phyloP scores from a whole-genome alignment of 2,329 filamentous ascomycete genomes.

The Arthrobotrys sphaeroides region DNA sequence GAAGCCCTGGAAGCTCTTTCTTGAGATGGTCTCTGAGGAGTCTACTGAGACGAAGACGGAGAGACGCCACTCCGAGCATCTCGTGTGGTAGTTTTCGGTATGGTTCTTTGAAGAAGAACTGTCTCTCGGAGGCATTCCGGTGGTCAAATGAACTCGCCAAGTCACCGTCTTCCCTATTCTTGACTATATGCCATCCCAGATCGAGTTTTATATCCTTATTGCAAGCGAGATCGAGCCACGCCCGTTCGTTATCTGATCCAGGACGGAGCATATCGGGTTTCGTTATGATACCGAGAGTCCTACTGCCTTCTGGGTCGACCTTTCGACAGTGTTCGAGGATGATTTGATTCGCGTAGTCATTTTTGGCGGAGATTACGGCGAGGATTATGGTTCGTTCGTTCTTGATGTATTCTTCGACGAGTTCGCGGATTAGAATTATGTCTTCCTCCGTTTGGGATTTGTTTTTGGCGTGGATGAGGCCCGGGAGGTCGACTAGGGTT shows the following conservation, averaged over 20 bases:
- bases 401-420: conserved; percentile 69
- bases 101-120: conserved; percentile 48
- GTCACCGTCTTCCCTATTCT: conserved; percentile 63
- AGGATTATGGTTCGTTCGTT: conserved; percentile 70
- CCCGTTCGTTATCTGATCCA: conserved; percentile 62
- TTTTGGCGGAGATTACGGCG: conserved; percentile 66
- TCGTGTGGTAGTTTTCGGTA: conserved; percentile 24
- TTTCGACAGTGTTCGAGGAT: conserved; percentile 65
- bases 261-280: conserved; percentile 65
- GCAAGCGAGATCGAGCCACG: conserved; percentile 57
- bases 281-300: conserved; percentile 70
- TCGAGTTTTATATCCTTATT: conserved; percentile 54
- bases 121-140: conserved; percentile 25
- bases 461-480: conserved; percentile 66
- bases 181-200: conserved; percentile 68
- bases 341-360: conserved; percentile 68
- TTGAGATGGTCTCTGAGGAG: conserved; percentile 21
- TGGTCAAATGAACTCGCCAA: conserved; percentile 26
- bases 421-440: conserved; percentile 63
- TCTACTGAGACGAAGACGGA: conserved; percentile 12
- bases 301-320: conserved; percentile 61
- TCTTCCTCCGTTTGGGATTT: conserved; percentile 64
- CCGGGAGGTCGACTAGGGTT: conserved; percentile 69
- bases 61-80: conserved; percentile 9
- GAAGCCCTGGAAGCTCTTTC: conserved; percentile 27